Percentiles rank a stretch among this genome's conserved stretches.
Evolutionary conservation across 176 grass and related monocot species (phyloP).

Genomic region (Musa troglodytarum): DNA sequence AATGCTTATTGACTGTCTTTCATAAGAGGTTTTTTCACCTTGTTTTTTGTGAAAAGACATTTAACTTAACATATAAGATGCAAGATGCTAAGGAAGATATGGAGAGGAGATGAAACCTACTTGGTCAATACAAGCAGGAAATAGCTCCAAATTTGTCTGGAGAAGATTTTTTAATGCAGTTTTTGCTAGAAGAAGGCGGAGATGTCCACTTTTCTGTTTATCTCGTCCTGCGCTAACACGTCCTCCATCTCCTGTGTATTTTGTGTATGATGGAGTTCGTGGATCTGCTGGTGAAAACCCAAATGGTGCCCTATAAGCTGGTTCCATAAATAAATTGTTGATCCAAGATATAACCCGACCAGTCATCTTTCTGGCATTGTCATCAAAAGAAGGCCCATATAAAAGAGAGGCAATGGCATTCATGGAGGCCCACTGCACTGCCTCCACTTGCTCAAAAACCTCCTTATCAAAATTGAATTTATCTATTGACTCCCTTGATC

Average conservation of each 20-base stretch:
- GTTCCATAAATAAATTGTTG: slow-evolving; percentile 68
- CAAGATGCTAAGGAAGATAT: not conserved
- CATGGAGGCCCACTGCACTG: slow-evolving; percentile 87
- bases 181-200: slow-evolving; percentile 86
- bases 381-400: slow-evolving; percentile 97
- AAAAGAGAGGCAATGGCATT: slow-evolving; percentile 91
- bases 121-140: slow-evolving; percentile 94
- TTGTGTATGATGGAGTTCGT: slow-evolving; percentile 76
- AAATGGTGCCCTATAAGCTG: slow-evolving; percentile 51
- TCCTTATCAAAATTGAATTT: slow-evolving; percentile 93
- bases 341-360: slow-evolving; percentile 79
- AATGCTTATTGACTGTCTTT: not conserved
- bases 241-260: slow-evolving; percentile 51
- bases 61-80: too few species aligned
- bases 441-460: slow-evolving; percentile 79
- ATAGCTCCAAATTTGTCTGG: slow-evolving; percentile 85
- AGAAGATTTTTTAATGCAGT: slow-evolving; percentile 83
- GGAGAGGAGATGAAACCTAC: slow-evolving; percentile 29
- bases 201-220: slow-evolving; percentile 68
- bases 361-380: slow-evolving; percentile 88
- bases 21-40: not conserved
- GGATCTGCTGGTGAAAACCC: slow-evolving; percentile 87
- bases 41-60: too few species aligned
- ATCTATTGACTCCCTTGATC: slow-evolving; percentile 93
- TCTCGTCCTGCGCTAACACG: slow-evolving; percentile 49